These are phyloP conservation scores for Aspergillus unguis DNA, from an alignment of 2,329 filamentous ascomycete genomes.

Conservation along the genomic window DNA sequence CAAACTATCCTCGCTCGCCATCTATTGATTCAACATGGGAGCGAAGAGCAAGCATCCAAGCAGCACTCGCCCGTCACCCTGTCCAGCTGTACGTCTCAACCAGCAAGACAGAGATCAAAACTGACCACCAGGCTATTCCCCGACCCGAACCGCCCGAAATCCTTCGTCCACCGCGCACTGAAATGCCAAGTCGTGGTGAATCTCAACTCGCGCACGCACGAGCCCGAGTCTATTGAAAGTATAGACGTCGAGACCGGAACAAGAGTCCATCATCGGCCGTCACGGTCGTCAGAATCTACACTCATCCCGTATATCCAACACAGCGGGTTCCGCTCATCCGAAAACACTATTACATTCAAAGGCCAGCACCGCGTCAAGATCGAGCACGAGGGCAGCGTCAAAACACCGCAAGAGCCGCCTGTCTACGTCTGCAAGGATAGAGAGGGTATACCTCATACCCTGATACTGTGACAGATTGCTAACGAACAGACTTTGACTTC, in stretches of 20 bases:
- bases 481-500: slow-evolving; percentile 3
- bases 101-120: not conserved
- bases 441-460: not conserved
- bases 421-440: slow-evolving; percentile 5
- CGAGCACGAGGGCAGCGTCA: not conserved
- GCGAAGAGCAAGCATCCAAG: slow-evolving; percentile 2
- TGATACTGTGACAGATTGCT: not conserved
- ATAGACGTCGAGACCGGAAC: too few relatives aligned
- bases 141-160: not conserved
- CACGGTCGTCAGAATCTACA: too few relatives aligned
- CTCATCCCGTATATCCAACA: too few relatives aligned
- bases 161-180: not conserved
- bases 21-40: slow-evolving; percentile 2
- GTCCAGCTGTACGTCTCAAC: slow-evolving; percentile 6
- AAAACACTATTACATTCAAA: not conserved
- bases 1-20: not conserved
- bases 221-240: too few relatives aligned
- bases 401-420: not conserved
- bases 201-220: too few relatives aligned
- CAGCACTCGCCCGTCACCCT: not conserved
- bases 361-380: slow-evolving; percentile 7
- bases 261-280: too few relatives aligned
- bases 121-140: not conserved
- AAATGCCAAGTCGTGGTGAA: too few relatives aligned
- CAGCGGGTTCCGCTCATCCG: too few relatives aligned